Percentiles rank a stretch among this genome's conserved stretches.
These are phyloP conservation scores for Adansonia gregorii DNA, from an alignment of 441 rosid species.

Conservation along the genomic window DNA sequence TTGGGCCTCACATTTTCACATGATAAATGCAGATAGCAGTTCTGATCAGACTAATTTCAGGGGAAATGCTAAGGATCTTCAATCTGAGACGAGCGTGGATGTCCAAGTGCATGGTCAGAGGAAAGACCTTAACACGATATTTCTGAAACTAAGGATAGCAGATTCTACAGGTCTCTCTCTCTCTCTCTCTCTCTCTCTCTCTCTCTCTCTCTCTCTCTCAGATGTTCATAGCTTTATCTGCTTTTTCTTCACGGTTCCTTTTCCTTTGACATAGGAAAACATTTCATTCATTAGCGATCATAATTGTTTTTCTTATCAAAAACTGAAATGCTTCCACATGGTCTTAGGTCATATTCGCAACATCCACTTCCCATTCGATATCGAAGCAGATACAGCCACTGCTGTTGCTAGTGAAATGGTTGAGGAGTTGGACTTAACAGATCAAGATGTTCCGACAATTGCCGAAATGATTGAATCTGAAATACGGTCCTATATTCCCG, in stretches of 20 bases:
- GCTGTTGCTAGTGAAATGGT: conserved; percentile 96
- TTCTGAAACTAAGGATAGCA: conserved; percentile 77
- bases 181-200: conserved; percentile 8
- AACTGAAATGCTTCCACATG: not conserved
- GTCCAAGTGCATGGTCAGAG: conserved; percentile 81
- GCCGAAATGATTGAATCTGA: conserved; percentile 71
- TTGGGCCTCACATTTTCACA: conserved; percentile 16
- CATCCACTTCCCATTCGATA: conserved; percentile 90
- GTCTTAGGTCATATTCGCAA: conserved; percentile 70
- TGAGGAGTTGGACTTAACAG: conserved; percentile 79
- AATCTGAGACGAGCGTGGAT: conserved; percentile 51
- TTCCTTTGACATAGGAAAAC: not conserved
- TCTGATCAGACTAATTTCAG: conserved; percentile 29
- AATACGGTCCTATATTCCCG: conserved; percentile 67
- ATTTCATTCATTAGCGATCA: conserved; percentile 11
- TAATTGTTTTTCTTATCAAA: not conserved
- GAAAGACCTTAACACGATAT: conserved; percentile 71
- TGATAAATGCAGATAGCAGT: conserved; percentile 47
- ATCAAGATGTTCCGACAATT: conserved; percentile 79
- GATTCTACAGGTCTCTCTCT: conserved; percentile 64
- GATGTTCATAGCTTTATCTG: not conserved
- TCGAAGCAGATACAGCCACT: conserved; percentile 77
- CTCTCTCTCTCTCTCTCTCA: conserved; percentile 2
- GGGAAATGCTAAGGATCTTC: conserved; percentile 35
- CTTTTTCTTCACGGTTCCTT: not conserved